Evolutionary conservation across 2,329 filamentous ascomycete genomes (phyloP), one percentile per base, ranked within the genome.

Genomic region (Aspergillus unguis): DNA sequence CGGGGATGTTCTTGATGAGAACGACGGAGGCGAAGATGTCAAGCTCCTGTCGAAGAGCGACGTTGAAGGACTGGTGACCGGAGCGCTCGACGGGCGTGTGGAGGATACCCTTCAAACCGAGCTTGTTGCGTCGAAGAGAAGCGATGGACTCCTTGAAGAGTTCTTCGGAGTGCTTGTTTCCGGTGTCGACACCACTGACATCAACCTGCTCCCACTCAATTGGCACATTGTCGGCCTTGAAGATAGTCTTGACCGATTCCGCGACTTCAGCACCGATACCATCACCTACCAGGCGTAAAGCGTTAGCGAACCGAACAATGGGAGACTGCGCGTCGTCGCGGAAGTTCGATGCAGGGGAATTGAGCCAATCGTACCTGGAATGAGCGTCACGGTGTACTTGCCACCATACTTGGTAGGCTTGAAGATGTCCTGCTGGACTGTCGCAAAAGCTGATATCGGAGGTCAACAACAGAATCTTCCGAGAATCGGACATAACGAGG

Each of bases 171-270:
- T 91, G 87, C 77, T 91, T 90, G 74, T 85, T 83, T 68, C 88
- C 88, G 55, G 86, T 84, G 71, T 92, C 89, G 61, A 97, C 83
- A 75, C 94, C 94, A 28, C 90, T 91, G 43, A 96, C 92, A 72
- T 96, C 92, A 67, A 99, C 84, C 81, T 97, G 92, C 78, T 99
- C 94, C 92, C 94, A 97, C 77, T 96, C 91, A 68, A 99, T 86
- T 69, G 94, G 94, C 49, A 96, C 92, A 73, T 96, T 97, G 81
- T 97, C 92, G 73, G 92, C 92, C 85, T 96, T 97, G 87, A 97
- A 97, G 76, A 99, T 88, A 64, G 92, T 95, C 86, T 96, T 96
- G 75, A 99, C 92, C 59, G 90, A 94, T 79, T 97, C 92, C 67
- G 92, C 91, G 58, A 97, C 92, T 80, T 99, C 94, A 75, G 90